Conservation (phyloP, 2,329 filamentous ascomycete genomes). For the Colletotrichum cereale region DNA sequence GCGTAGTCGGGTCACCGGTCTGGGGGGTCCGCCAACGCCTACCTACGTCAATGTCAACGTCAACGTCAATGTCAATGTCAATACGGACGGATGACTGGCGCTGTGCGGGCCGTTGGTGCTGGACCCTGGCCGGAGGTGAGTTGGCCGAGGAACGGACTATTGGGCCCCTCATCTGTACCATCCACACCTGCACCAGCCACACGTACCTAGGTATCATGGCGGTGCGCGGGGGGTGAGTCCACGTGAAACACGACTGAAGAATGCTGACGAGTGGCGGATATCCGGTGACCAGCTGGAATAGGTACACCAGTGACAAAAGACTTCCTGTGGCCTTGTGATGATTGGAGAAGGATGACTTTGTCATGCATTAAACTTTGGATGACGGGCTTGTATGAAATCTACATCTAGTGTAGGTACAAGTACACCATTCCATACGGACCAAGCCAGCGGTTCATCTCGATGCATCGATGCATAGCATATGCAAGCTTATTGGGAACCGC, state of each 20-base stretch:
- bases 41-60: constrained; percentile 11
- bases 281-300: constrained; percentile 22
- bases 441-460: constrained; percentile 34
- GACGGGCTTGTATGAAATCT: constrained; percentile 15
- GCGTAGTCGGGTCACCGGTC: constrained; percentile 33
- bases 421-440: constrained; percentile 13
- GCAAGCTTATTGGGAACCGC: neutral
- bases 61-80: constrained; percentile 9
- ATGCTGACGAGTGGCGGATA: constrained; percentile 5
- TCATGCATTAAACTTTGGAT: constrained; percentile 19
- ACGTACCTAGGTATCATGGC: constrained; percentile 13
- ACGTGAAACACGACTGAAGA: constrained; percentile 27
- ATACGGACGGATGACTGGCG: constrained; percentile 3
- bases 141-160: constrained; percentile 36
- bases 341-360: neutral
- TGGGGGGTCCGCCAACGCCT: constrained; percentile 3
- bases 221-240: constrained; percentile 18
- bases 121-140: constrained; percentile 8
- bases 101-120: constrained; percentile 19
- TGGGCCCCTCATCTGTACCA: constrained; percentile 4
- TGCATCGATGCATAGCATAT: neutral
- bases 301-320: neutral
- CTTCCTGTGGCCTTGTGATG: neutral
- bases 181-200: constrained; percentile 36
- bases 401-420: no score